These are phyloP conservation scores for Aureobasidium leucospermi DNA, from an alignment of 2,329 filamentous ascomycete genomes.

Conservation along the genomic window DNA sequence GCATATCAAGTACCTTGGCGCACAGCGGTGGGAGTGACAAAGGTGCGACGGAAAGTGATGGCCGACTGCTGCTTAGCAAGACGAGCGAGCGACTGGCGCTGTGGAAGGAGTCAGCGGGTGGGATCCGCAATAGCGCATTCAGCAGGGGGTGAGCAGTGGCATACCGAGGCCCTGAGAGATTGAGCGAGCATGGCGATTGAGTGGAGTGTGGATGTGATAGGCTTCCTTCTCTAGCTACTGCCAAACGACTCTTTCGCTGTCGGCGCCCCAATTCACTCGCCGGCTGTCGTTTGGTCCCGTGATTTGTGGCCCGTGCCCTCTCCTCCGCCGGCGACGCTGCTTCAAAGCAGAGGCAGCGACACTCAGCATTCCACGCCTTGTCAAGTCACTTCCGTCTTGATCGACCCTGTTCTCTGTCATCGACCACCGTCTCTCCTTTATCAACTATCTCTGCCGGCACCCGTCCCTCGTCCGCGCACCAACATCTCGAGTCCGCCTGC, in stretches of 20 bases:
- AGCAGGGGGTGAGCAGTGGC: conserved; percentile 14
- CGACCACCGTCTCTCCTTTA: not conserved
- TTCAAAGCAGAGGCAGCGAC: not conserved
- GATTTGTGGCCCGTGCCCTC: not conserved
- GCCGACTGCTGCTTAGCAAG: conserved; percentile 50
- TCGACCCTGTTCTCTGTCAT: not conserved
- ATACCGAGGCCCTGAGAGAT: conserved; percentile 55
- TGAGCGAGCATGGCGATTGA: conserved; percentile 49
- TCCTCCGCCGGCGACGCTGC: not conserved
- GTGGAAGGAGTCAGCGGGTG: conserved; percentile 24
- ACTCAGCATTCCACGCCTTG: not conserved
- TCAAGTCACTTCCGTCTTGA: not conserved
- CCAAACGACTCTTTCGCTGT: conserved; percentile 4
- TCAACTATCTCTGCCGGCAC: not conserved
- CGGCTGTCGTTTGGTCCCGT: not conserved
- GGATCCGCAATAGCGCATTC: not conserved
- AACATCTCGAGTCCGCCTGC: not conserved
- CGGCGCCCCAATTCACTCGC: not conserved
- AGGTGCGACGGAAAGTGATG: conserved; percentile 52
- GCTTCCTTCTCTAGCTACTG: not conserved
- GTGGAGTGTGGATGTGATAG: conserved; percentile 5
- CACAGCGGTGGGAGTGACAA: conserved; percentile 54
- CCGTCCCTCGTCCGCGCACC: not conserved
- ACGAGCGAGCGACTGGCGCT: conserved; percentile 57
- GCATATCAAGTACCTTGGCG: conserved; percentile 49